These are phyloP conservation scores for Silene uniflora DNA, from an alignment of 148 eudicot species.

Conservation along the genomic window DNA sequence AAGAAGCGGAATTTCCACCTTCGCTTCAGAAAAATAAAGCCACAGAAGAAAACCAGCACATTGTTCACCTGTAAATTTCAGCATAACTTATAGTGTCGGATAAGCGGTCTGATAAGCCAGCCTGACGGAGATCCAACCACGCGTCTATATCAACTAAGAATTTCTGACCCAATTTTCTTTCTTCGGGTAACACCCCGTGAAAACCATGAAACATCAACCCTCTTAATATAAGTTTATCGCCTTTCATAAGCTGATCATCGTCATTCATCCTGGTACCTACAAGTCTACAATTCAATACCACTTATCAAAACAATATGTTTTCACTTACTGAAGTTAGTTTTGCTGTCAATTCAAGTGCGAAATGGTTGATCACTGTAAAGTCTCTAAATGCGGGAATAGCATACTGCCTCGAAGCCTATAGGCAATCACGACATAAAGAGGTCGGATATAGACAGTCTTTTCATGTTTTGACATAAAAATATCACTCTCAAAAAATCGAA, in stretches of 20 bases:
- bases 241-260: constrained; percentile 38
- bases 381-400: background rate
- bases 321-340: background rate
- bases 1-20: too few species aligned
- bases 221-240: constrained; percentile 74
- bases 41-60: background rate
- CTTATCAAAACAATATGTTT: background rate
- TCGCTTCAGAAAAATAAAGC: too few species aligned
- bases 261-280: constrained; percentile 29
- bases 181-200: constrained; percentile 87
- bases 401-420: background rate
- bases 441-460: too few species aligned
- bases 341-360: background rate
- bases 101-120: constrained; percentile 65
- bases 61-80: constrained; percentile 72
- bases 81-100: constrained; percentile 79
- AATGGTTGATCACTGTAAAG: background rate
- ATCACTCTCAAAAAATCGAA: too few species aligned
- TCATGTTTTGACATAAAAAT: too few species aligned
- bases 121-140: constrained; percentile 78
- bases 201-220: constrained; percentile 84
- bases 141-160: constrained; percentile 85
- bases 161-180: constrained; percentile 79
- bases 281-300: constrained; percentile 11
- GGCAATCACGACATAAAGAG: too few species aligned